Conservation (phyloP, 352 stramenopile species). For the Ophiocytium majus region DNA sequence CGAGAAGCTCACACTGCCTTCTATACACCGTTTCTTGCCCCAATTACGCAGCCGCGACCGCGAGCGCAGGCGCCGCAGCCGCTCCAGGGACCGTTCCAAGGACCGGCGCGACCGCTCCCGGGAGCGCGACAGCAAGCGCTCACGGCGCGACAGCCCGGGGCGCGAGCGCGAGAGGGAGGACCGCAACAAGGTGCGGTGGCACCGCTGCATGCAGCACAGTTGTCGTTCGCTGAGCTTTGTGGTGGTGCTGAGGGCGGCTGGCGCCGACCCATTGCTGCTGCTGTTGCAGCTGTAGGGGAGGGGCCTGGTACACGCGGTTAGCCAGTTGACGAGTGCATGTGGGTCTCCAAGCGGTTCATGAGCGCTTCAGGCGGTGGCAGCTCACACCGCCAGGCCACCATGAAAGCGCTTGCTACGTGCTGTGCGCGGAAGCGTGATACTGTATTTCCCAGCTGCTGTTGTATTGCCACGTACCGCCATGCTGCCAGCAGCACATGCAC, state of each 20-base stretch:
- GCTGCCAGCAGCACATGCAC: no score
- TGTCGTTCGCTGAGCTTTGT: no score
- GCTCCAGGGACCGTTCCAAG: conserved; percentile 28
- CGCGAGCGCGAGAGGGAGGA: conserved; percentile 29
- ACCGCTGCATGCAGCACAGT: neutral
- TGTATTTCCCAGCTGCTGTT: no score
- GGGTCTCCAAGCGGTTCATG: neutral
- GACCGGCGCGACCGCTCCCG: conserved; percentile 29
- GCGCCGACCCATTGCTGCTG: no score
- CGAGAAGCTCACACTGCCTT: neutral
- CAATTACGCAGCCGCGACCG: conserved; percentile 28
- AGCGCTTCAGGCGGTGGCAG: no score
- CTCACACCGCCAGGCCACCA: no score
- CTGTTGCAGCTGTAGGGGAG: no score
- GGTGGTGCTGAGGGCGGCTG: no score
- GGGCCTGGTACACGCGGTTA: no score
- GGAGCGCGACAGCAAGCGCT: conserved; percentile 30
- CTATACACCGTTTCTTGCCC: neutral
- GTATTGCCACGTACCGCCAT: no score
- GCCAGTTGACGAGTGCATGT: neutral
- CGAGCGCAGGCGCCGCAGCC: conserved; percentile 38
- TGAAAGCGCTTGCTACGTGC: no score
- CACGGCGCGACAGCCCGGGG: conserved; percentile 25
- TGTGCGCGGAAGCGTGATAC: no score
- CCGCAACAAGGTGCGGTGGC: neutral